Conservation (phyloP, 164 flowering plant genomes). For the Platanus orientalis region DNA sequence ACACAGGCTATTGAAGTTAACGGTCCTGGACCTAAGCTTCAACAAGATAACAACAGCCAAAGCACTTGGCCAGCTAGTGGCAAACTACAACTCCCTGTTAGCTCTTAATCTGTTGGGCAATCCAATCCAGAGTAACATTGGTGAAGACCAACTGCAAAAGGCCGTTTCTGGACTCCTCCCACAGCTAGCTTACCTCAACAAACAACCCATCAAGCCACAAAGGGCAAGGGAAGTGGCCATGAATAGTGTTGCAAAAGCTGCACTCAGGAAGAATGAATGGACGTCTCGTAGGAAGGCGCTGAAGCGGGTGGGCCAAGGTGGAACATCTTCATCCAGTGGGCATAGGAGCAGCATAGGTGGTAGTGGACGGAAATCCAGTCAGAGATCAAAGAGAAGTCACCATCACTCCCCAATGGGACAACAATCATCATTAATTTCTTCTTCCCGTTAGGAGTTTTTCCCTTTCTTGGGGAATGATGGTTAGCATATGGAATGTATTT, state of each 20-base stretch:
- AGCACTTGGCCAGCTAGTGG: constrained; percentile 62
- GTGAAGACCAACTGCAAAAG: constrained; percentile 59
- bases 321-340: background rate
- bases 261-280: constrained; percentile 32
- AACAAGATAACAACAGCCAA: constrained; percentile 71
- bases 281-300: constrained; percentile 29
- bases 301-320: constrained; percentile 18
- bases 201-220: constrained; percentile 56
- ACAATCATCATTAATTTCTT: background rate
- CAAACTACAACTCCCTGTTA: constrained; percentile 53
- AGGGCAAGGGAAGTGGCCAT: constrained; percentile 44
- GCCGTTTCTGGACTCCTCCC: constrained; percentile 54
- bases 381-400: background rate
- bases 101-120: constrained; percentile 63
- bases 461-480: too few species aligned
- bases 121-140: constrained; percentile 52
- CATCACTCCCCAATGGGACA: background rate
- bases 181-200: constrained; percentile 56
- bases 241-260: constrained; percentile 52
- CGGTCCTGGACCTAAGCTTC: constrained; percentile 63
- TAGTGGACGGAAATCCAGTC: background rate
- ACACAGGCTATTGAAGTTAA: constrained; percentile 60
- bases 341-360: background rate
- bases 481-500: too few species aligned
- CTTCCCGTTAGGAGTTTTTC: too few species aligned